phyloP scores from a whole-genome alignment of 768 basidiomycete genomes.

The Suillus tomentosus region DNA sequence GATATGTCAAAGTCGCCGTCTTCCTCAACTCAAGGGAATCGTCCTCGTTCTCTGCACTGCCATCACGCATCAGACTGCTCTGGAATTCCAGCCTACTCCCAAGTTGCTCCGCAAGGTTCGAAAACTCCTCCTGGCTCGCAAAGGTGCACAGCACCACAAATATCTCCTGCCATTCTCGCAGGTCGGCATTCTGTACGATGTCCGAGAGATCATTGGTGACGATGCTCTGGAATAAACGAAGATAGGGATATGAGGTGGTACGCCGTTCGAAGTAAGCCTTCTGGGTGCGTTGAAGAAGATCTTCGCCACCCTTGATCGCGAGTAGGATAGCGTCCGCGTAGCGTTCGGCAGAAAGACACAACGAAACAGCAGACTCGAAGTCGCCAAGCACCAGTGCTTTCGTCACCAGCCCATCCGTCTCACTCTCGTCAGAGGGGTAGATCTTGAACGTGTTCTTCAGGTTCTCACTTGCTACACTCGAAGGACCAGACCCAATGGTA shows the following conservation, averaged over 20 bases:
- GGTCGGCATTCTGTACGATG: constrained; percentile 94
- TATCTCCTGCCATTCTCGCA: constrained; percentile 94
- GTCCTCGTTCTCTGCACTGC: constrained; percentile 38
- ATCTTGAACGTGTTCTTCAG: constrained; percentile 87
- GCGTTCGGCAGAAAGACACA: constrained; percentile 86
- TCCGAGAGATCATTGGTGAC: constrained; percentile 91
- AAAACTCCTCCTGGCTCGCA: constrained; percentile 81
- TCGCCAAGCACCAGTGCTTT: constrained; percentile 96
- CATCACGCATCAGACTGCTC: constrained; percentile 56
- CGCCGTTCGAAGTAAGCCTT: constrained; percentile 90
- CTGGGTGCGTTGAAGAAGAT: constrained; percentile 84
- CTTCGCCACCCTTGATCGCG: constrained; percentile 87
- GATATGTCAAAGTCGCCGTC: constrained; percentile 90
- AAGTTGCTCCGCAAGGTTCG: constrained; percentile 86
- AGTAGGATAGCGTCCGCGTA: constrained; percentile 95
- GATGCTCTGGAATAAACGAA: constrained; percentile 93
- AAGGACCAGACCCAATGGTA: constrained; percentile 89
- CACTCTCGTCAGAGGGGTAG: constrained; percentile 83
- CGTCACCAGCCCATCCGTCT: constrained; percentile 86
- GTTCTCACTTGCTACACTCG: constrained; percentile 73
- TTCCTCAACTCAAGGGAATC: constrained; percentile 58
- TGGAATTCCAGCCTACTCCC: constrained; percentile 90
- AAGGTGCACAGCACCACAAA: constrained; percentile 97
- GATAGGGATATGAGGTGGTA: constrained; percentile 76
- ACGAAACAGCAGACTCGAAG: constrained; percentile 86